phyloP scores from a whole-genome alignment of 2,329 filamentous ascomycete species.

The Hypoxylon sp. region DNA sequence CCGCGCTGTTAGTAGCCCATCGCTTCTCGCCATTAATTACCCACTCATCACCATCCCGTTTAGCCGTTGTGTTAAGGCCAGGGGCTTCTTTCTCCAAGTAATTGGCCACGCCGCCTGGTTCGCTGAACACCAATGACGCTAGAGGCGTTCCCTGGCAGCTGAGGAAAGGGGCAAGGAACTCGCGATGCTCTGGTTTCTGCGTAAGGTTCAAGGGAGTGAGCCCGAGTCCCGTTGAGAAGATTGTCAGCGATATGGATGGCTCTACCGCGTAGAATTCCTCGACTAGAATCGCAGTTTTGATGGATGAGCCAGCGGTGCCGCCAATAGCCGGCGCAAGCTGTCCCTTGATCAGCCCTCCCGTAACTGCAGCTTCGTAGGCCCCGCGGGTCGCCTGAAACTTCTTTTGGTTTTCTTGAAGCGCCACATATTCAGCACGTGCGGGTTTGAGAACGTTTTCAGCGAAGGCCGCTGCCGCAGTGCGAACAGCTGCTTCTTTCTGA shows the following conservation, averaged over 20 bases:
- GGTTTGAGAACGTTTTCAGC: conserved; percentile 25
- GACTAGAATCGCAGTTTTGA: conserved; percentile 64
- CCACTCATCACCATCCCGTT: conserved; percentile 63
- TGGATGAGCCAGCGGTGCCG: conserved; percentile 59
- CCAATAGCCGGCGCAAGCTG: conserved; percentile 62
- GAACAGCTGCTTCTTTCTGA: conserved; percentile 11
- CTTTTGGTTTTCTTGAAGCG: neutral
- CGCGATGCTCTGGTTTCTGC: conserved; percentile 57
- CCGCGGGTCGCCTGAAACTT: conserved; percentile 63
- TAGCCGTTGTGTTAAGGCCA: conserved; percentile 64
- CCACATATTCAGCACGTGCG: conserved; percentile 17
- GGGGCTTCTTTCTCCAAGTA: conserved; percentile 63
- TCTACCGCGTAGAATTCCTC: conserved; percentile 68
- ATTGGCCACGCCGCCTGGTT: conserved; percentile 66
- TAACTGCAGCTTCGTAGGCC: conserved; percentile 60
- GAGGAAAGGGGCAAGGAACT: conserved; percentile 64
- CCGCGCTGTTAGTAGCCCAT: conserved; percentile 67
- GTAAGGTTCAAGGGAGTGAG: conserved; percentile 64
- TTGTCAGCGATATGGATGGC: conserved; percentile 62
- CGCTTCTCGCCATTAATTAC: conserved; percentile 68
- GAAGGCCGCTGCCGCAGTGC: conserved; percentile 14
- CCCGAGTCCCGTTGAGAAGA: conserved; percentile 66
- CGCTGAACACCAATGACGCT: conserved; percentile 65
- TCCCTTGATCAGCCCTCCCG: conserved; percentile 61
- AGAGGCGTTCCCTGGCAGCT: conserved; percentile 59